A percentile compares a stretch with the other conserved stretches of the same genome.
phyloP scores from a whole-genome alignment of 2,329 filamentous ascomycete species.

The Septoria petroselini region DNA sequence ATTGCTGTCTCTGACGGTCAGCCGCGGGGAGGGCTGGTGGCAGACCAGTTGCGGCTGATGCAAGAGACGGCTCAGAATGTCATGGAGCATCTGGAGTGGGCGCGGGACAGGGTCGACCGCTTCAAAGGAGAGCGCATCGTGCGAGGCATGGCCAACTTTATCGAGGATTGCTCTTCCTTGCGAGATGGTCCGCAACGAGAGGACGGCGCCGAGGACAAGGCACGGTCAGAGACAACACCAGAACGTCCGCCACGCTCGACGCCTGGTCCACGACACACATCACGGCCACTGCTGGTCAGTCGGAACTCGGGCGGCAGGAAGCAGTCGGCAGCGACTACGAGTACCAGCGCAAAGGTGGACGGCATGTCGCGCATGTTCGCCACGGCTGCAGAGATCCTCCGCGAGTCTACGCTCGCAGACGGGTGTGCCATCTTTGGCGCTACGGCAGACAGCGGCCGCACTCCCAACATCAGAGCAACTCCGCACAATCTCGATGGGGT shows the following conservation, averaged over 20 bases:
- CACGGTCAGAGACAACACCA: background rate
- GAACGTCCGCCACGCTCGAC: background rate
- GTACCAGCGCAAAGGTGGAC: slow-evolving; percentile 15
- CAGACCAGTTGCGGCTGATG: slow-evolving; percentile 53
- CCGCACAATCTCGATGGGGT: slow-evolving; percentile 13
- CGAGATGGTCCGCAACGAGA: slow-evolving; percentile 9
- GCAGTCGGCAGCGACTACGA: background rate
- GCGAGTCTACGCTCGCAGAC: slow-evolving; percentile 34
- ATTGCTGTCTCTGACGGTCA: too few species aligned
- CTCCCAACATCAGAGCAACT: slow-evolving; percentile 18
- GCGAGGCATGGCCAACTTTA: slow-evolving; percentile 51
- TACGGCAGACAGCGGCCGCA: slow-evolving; percentile 20
- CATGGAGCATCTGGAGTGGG: slow-evolving; percentile 61
- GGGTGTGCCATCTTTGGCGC: slow-evolving; percentile 33
- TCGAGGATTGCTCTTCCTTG: slow-evolving; percentile 27
- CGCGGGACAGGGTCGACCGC: slow-evolving; percentile 51
- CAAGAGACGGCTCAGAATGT: slow-evolving; percentile 55
- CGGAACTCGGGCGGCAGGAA: slow-evolving; percentile 19
- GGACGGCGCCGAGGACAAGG: background rate
- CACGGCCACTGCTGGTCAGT: slow-evolving; percentile 16
- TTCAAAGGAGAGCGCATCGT: slow-evolving; percentile 54
- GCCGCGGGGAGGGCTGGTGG: slow-evolving; percentile 43
- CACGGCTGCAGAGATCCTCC: slow-evolving; percentile 30
- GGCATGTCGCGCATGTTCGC: slow-evolving; percentile 27
- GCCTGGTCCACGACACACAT: background rate